Conservation (phyloP, 768 basidiomycete species). For the Pleurotus djamor region DNA sequence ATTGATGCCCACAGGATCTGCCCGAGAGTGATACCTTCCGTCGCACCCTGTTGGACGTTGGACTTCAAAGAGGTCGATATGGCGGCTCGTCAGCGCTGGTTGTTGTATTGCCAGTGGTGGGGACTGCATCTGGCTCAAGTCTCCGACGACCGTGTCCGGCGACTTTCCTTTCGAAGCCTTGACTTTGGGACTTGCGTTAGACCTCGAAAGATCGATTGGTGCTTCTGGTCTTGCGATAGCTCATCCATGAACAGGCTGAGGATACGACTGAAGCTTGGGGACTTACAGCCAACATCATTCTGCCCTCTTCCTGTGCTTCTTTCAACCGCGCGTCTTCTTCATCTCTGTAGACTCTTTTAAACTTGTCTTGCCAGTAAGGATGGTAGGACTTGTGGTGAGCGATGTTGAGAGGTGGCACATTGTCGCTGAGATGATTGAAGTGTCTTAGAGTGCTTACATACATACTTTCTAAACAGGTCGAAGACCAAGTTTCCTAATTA, state of each 20-base stretch:
- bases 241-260: conserved; percentile 13
- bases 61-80: conserved; percentile 81
- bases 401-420: too few species aligned
- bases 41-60: conserved; percentile 60
- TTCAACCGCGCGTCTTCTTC: conserved; percentile 74
- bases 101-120: conserved; percentile 6
- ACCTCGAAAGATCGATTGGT: conserved; percentile 60
- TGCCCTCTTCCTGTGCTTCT: conserved; percentile 68
- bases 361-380: conserved; percentile 82
- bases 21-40: conserved; percentile 45
- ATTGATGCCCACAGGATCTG: conserved; percentile 56
- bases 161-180: conserved; percentile 24
- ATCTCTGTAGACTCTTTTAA: conserved; percentile 75
- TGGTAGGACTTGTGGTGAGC: conserved; percentile 90
- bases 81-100: conserved; percentile 47
- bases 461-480: too few species aligned
- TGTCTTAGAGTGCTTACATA: too few species aligned
- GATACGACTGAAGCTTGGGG: not conserved
- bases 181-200: conserved; percentile 45
- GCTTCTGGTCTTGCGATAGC: conserved; percentile 71
- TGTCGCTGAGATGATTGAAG: too few species aligned
- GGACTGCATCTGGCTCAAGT: conserved; percentile 13
- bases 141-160: conserved; percentile 35
- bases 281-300: conserved; percentile 69
- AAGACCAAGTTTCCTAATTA: too few species aligned